A percentile compares a stretch with the other conserved stretches of the same genome.
Evolutionary conservation across 768 basidiomycete genomes (phyloP).

Genomic region (Tephrocybe sp.): DNA sequence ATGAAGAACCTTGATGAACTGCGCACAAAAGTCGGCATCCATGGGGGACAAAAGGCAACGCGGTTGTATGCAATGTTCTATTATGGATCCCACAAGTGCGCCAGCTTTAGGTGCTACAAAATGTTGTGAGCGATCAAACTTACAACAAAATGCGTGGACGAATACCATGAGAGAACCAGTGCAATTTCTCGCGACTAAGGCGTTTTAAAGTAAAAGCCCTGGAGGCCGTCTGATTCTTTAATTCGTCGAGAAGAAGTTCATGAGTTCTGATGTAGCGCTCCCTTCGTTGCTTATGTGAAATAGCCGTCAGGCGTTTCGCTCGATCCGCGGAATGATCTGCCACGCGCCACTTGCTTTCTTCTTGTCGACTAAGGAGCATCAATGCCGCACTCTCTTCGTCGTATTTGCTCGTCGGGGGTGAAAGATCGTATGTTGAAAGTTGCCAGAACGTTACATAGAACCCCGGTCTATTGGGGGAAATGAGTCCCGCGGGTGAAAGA

Average conservation of each 20-base stretch:
- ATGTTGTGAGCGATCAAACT: conserved; percentile 4
- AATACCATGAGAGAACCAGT: conserved; percentile 77
- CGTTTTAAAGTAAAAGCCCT: conserved; percentile 77
- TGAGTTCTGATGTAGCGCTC: conserved; percentile 66
- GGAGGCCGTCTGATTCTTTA: conserved; percentile 72
- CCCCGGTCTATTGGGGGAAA: conserved; percentile 55
- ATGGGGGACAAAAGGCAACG: conserved; percentile 91
- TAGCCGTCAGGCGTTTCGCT: conserved; percentile 52
- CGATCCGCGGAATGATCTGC: conserved; percentile 76
- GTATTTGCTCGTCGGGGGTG: conserved; percentile 74
- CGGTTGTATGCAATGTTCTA: conserved; percentile 92
- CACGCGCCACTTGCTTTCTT: conserved; percentile 57
- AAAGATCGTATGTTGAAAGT: conserved; percentile 84
- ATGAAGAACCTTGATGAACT: conserved; percentile 87
- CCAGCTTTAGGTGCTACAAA: conserved; percentile 41
- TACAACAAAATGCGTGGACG: background rate
- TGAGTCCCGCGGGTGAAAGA: conserved; percentile 3
- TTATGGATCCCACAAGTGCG: conserved; percentile 57
- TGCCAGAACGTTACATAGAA: conserved; percentile 99
- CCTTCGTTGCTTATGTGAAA: conserved; percentile 56
- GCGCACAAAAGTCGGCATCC: conserved; percentile 93
- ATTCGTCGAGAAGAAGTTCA: conserved; percentile 59
- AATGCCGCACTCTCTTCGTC: conserved; percentile 70
- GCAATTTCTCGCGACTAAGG: conserved; percentile 69
- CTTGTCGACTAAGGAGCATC: conserved; percentile 60